A percentile compares a stretch with the other conserved stretches of the same genome.
These are phyloP conservation scores for Lepidium africanum DNA, from an alignment of 345 rosid genomes.

Conservation along the genomic window DNA sequence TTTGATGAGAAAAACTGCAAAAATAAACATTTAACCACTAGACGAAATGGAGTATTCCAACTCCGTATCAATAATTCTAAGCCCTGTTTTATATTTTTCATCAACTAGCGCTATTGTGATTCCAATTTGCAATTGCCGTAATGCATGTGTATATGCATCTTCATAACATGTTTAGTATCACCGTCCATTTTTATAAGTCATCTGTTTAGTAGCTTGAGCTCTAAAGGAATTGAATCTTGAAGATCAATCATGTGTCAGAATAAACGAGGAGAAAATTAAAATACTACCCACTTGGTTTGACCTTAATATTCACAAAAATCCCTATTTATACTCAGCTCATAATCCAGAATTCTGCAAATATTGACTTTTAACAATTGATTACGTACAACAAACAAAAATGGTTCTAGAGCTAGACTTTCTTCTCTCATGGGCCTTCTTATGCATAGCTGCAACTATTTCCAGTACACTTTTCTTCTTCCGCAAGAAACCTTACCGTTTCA, in stretches of 20 bases:
- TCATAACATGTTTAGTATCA: slow-evolving; percentile 20
- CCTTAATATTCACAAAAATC: slow-evolving; percentile 4
- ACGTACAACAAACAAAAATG: slow-evolving; percentile 18
- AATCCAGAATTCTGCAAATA: background rate
- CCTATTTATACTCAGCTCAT: slow-evolving; percentile 14
- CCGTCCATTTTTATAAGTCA: no score
- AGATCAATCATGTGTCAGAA: slow-evolving; percentile 25
- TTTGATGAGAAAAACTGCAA: no score
- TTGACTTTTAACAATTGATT: background rate
- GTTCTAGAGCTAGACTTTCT: slow-evolving; percentile 21
- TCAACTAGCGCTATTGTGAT: background rate
- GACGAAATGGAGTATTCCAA: no score
- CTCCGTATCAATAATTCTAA: background rate
- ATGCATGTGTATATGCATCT: slow-evolving; percentile 9
- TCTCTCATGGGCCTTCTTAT: slow-evolving; percentile 30
- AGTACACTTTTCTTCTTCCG: slow-evolving; percentile 32
- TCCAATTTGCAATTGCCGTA: background rate
- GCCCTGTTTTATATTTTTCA: background rate
- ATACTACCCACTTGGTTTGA: slow-evolving; percentile 10
- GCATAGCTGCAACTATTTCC: slow-evolving; percentile 34
- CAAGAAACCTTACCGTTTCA: slow-evolving; percentile 13
- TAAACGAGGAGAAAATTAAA: background rate
- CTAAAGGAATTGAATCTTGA: slow-evolving; percentile 23
- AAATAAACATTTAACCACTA: no score
- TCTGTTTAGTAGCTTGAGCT: no score